A percentile compares a stretch with the other conserved stretches of the same genome.
These are phyloP conservation scores for Cryptosporidium ubiquitum DNA, from an alignment of 169 alveolate genomes.

Conservation along the genomic window DNA sequence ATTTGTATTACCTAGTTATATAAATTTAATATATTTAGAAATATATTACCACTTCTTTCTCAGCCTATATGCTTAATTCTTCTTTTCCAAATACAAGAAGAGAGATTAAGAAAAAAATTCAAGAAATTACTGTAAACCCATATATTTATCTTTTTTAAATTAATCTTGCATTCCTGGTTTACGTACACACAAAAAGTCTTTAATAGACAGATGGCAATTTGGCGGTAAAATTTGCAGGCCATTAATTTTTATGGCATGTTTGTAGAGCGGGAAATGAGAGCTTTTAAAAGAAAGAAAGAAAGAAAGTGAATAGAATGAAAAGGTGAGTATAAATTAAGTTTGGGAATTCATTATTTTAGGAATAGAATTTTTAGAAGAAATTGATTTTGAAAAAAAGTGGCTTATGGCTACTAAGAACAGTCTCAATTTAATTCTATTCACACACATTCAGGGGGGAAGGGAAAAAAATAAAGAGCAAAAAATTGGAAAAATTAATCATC, in stretches of 20 bases:
- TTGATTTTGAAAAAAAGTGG: no score
- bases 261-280: neutral
- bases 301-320: neutral
- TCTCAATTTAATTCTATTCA: no score
- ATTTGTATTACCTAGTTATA: neutral
- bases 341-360: no score
- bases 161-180: neutral
- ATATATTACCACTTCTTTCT: neutral
- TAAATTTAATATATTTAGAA: no score
- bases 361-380: no score
- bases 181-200: constrained; percentile 11
- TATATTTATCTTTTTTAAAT: neutral
- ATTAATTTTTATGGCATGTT: neutral
- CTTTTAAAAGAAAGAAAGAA: neutral
- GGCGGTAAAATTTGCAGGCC: neutral
- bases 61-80: neutral
- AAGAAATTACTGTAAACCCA: neutral
- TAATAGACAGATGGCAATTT: neutral
- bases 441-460: neutral
- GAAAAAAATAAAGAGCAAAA: neutral
- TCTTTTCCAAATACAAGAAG: neutral
- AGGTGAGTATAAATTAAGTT: no score
- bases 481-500: neutral
- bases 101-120: neutral
- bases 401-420: no score